Evolutionary conservation across 23 red algal species (phyloP).

Genomic region (Pyropia haitanensis): DNA sequence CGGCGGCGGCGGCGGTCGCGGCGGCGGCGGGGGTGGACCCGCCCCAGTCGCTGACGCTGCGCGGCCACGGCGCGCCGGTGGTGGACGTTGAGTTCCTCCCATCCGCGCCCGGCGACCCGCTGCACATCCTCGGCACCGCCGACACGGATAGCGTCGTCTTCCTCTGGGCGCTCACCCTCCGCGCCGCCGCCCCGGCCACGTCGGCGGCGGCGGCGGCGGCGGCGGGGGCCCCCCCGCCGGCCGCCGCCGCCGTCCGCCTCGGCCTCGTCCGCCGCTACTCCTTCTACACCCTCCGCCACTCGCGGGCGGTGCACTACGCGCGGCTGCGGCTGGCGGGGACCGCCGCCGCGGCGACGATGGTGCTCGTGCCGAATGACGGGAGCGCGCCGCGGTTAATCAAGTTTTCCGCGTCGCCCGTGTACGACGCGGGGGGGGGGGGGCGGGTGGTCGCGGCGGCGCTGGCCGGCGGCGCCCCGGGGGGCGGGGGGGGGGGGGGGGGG

Average conservation of each 20-base stretch:
- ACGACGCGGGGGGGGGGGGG: too few species aligned
- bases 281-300: conserved; percentile 39
- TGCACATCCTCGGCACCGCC: conserved; percentile 36
- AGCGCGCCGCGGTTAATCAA: conserved; percentile 19
- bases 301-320: conserved; percentile 29
- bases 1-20: too few species aligned
- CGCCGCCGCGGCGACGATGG: conserved; percentile 32
- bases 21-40: too few species aligned
- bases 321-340: conserved; percentile 41
- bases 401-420: background rate
- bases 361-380: conserved; percentile 55
- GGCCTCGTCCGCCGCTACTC: conserved; percentile 34
- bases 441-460: too few species aligned
- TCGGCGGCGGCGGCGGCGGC: too few species aligned
- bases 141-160: conserved; percentile 41
- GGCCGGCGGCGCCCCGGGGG: too few species aligned
- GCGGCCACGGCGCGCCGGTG: conserved; percentile 27
- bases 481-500: too few species aligned
- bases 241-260: conserved; percentile 2
- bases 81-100: conserved; percentile 52
- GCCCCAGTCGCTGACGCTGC: conserved; percentile 1
- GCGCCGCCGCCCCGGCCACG: background rate
- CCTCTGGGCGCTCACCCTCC: conserved; percentile 40
- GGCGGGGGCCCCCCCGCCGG: too few species aligned
- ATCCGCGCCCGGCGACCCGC: conserved; percentile 3